A percentile compares a stretch with the other conserved stretches of the same genome.
Evolutionary conservation across 140 eudicot genomes (phyloP).

Genomic region (Anethum foeniculum): DNA sequence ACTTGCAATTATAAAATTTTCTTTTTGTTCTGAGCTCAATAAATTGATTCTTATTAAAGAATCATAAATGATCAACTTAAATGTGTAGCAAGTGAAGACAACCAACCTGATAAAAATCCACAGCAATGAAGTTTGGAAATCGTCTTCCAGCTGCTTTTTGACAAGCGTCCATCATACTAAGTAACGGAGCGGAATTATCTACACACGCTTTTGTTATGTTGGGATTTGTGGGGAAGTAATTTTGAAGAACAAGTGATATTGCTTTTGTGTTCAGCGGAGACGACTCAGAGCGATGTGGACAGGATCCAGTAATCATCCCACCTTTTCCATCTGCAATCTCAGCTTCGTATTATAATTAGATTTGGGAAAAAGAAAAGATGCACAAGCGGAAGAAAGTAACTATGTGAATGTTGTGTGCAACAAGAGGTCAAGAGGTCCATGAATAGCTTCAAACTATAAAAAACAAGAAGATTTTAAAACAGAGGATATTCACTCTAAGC

Average conservation of each 20-base stretch:
- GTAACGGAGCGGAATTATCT: conserved; percentile 59
- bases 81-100: neutral
- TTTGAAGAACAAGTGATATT: conserved; percentile 59
- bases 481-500: neutral
- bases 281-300: conserved; percentile 74
- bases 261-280: conserved; percentile 47
- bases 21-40: neutral
- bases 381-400: neutral
- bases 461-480: neutral
- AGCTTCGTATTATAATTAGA: neutral
- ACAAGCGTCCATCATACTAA: conserved; percentile 68
- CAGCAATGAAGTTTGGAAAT: conserved; percentile 92
- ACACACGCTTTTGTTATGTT: conserved; percentile 57
- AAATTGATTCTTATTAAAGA: neutral
- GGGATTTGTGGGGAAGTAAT: conserved; percentile 66
- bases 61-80: neutral
- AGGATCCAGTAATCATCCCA: conserved; percentile 64
- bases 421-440: neutral
- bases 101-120: conserved; percentile 72
- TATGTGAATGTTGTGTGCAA: neutral
- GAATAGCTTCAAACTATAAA: neutral
- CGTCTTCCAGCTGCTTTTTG: conserved; percentile 56
- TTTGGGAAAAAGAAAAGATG: neutral
- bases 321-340: conserved; percentile 54
- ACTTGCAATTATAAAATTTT: neutral